Conservation (phyloP, 148 eudicot genomes). For the Selenicereus undatus region DNA sequence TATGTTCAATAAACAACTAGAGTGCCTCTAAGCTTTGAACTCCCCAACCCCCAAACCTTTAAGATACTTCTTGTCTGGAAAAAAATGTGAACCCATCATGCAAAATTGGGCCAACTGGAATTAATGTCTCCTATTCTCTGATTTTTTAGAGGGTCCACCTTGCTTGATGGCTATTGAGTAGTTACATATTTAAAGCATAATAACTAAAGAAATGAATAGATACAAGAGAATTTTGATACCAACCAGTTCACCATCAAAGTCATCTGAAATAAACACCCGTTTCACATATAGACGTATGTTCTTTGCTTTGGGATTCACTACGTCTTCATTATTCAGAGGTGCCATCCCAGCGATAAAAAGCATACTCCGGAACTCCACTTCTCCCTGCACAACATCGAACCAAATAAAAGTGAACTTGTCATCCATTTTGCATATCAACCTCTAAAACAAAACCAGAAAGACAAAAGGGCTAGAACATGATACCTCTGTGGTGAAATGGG, state of each 20-base stretch:
- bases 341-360: conserved; percentile 93
- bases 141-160: neutral
- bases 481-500: conserved; percentile 98
- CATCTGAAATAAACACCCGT: conserved; percentile 94
- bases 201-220: conserved; percentile 6
- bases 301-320: conserved; percentile 68
- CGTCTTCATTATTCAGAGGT: conserved; percentile 76
- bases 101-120: no score
- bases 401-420: neutral
- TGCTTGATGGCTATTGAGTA: neutral
- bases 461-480: neutral
- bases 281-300: conserved; percentile 88
- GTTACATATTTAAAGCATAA: neutral
- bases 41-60: no score
- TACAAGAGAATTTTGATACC: conserved; percentile 15
- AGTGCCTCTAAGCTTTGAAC: no score
- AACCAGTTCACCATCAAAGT: conserved; percentile 99
- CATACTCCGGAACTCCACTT: conserved; percentile 94
- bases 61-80: no score
- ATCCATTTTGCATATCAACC: neutral
- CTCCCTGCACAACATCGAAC: conserved; percentile 57
- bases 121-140: neutral
- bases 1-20: neutral
- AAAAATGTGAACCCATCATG: no score
- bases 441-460: neutral